phyloP scores from a whole-genome alignment of 2,329 filamentous ascomycete species.

The Endothia cerciana region DNA sequence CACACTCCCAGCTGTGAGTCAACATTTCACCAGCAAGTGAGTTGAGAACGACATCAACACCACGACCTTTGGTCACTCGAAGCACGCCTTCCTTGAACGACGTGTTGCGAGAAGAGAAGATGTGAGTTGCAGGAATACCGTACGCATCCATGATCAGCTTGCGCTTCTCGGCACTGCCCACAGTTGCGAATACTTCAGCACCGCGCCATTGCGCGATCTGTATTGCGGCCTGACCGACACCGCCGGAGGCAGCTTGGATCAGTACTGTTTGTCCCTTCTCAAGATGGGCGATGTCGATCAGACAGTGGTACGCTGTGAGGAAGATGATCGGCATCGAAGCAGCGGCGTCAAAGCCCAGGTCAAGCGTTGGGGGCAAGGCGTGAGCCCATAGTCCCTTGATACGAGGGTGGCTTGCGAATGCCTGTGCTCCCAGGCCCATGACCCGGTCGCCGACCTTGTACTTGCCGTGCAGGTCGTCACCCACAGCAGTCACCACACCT shows the following conservation, averaged over 20 bases:
- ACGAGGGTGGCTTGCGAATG: constrained; percentile 30
- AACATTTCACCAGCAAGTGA: constrained; percentile 35
- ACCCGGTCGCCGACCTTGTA: constrained; percentile 37
- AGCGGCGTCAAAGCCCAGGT: constrained; percentile 25
- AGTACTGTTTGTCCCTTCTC: constrained; percentile 40
- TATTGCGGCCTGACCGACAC: constrained; percentile 48
- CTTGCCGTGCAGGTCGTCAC: constrained; percentile 32
- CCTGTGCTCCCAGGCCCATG: constrained; percentile 30
- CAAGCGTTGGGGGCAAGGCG: constrained; percentile 21
- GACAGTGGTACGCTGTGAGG: constrained; percentile 43
- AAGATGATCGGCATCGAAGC: constrained; percentile 28
- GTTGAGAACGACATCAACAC: constrained; percentile 29
- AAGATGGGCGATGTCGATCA: constrained; percentile 39
- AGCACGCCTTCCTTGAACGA: constrained; percentile 22
- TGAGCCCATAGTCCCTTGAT: constrained; percentile 14
- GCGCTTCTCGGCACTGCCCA: constrained; percentile 38
- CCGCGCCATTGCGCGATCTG: constrained; percentile 42
- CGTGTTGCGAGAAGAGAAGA: constrained; percentile 37
- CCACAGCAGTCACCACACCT: constrained; percentile 39
- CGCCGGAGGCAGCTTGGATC: constrained; percentile 48
- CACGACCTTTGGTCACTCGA: constrained; percentile 18
- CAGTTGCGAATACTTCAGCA: constrained; percentile 47
- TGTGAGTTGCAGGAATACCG: constrained; percentile 41
- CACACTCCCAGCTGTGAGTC: constrained; percentile 36
- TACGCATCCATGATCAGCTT: constrained; percentile 38